These are phyloP conservation scores for Metschnikowia corniflorae DNA, from an alignment of 805 yeast species.

Conservation along the genomic window DNA sequence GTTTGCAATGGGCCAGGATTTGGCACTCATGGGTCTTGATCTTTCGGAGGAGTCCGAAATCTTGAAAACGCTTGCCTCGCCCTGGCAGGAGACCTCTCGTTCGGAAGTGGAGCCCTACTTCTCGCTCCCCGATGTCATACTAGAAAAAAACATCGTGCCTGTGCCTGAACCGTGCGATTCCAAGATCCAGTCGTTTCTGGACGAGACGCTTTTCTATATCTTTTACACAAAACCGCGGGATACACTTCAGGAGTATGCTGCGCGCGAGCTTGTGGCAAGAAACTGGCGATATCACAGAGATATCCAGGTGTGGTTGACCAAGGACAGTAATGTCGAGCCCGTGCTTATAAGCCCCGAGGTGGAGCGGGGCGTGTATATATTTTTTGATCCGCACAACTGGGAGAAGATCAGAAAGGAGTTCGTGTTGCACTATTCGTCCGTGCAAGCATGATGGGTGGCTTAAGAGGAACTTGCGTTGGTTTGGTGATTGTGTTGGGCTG, in stretches of 20 bases:
- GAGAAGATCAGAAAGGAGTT: slow-evolving; percentile 78
- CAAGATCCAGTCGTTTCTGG: slow-evolving; percentile 64
- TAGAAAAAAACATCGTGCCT: slow-evolving; percentile 31
- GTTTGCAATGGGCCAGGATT: slow-evolving; percentile 73
- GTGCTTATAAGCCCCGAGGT: slow-evolving; percentile 73
- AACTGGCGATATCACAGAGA: slow-evolving; percentile 98
- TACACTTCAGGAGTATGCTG: slow-evolving; percentile 88
- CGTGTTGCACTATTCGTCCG: slow-evolving; percentile 47
- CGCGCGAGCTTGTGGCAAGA: slow-evolving; percentile 82
- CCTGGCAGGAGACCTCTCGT: slow-evolving; percentile 92
- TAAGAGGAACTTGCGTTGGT: no score
- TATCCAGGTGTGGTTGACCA: slow-evolving; percentile 93
- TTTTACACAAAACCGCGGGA: slow-evolving; percentile 94
- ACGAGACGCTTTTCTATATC: slow-evolving; percentile 89
- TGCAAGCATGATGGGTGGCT: slow-evolving; percentile 21
- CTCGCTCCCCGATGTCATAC: slow-evolving; percentile 52
- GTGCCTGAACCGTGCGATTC: slow-evolving; percentile 43
- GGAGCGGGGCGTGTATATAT: slow-evolving; percentile 89
- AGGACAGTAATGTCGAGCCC: slow-evolving; percentile 87
- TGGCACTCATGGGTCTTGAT: slow-evolving; percentile 63
- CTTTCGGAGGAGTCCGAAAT: slow-evolving; percentile 47
- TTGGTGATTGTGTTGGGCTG: no score
- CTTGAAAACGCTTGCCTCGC: slow-evolving; percentile 73
- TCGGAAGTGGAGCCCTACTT: slow-evolving; percentile 87
- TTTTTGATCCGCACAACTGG: slow-evolving; percentile 96